Base-by-base conservation (phyloP, 2,329 filamentous ascomycete species). In the Ophiosphaerella narmari region DNA sequence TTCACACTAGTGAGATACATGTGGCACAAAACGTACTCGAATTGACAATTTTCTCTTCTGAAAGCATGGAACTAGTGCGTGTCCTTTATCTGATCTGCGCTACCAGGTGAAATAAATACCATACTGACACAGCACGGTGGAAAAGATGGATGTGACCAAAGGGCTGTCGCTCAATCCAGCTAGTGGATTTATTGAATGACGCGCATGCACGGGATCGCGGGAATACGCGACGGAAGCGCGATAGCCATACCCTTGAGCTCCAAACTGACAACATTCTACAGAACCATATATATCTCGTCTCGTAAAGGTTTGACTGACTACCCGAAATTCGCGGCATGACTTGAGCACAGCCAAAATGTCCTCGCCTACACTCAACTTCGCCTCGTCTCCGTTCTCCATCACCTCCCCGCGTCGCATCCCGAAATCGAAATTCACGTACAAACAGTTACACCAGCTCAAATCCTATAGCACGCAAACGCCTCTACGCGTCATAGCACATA, bases 401-500 rank as follows among this genome's bases (percentile, higher is more conserved):
- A 66, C 63, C 23, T 70, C 67, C 36, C 62, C 65, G 12, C 62
- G 65, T 32, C 70, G 68, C 48, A 68, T 67, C 26, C 68, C 70
- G 21, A 78, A 78, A 57, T 97, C 92, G 13, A 83, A 81, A 50
- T 97, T 94, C 75, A 97, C 91, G 2, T 91, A 89, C 71, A 89
- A 89, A 53, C 87, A 97, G 46, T 81, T 97, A 13, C 80, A 84
- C 31, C 87, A 92, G 57, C 83, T 97, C 49, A 84, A 86, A 6
- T 81, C 86, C 8, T 91, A 83, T 59, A 86, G 84, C 31, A 80
- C 86, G 0, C 84, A 85, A 7, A 91, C 85, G 43, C 93, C 93
- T 1, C 80, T 99, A 32, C 86, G 94, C 39, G 89, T 95, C 24
- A 85, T 97, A 61, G 90, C 91, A 6, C 92, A 97, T 72, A 86